Percentiles rank a stretch among this genome's conserved stretches.
These are phyloP conservation scores for Clitopilus passeckerianus DNA, from an alignment of 768 basidiomycete genomes.

Conservation along the genomic window DNA sequence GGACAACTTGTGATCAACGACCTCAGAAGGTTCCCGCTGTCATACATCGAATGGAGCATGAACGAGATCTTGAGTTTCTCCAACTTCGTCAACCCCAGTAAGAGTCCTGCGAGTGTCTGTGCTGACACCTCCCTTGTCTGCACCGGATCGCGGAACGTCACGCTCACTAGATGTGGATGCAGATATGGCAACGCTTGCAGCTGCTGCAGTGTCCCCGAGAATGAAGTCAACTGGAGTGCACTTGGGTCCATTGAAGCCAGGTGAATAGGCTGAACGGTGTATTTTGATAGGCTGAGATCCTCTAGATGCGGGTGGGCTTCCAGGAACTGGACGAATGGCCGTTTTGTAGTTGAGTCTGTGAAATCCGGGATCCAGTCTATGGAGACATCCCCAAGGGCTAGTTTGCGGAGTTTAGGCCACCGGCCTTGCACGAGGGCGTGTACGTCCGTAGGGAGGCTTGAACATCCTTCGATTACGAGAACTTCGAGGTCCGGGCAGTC, in stretches of 20 bases:
- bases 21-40: constrained; percentile 64
- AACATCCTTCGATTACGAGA: constrained; percentile 50
- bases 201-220: constrained; percentile 65
- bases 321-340: constrained; percentile 63
- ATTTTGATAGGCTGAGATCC: constrained; percentile 45
- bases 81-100: constrained; percentile 51
- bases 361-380: constrained; percentile 46
- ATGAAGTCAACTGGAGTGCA: constrained; percentile 50
- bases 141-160: constrained; percentile 63
- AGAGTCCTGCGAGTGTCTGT: constrained; percentile 52
- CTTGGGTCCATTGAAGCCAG: constrained; percentile 41
- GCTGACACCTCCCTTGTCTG: constrained; percentile 65
- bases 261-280: constrained; percentile 48
- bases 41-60: constrained; percentile 68
- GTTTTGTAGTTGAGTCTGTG: constrained; percentile 35
- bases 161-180: constrained; percentile 43
- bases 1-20: constrained; percentile 66
- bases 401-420: constrained; percentile 61
- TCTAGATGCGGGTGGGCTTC: constrained; percentile 56
- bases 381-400: constrained; percentile 62
- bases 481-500: constrained; percentile 65
- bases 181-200: constrained; percentile 56
- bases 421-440: constrained; percentile 52
- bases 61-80: constrained; percentile 61
- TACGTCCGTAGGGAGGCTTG: constrained; percentile 50